phyloP scores from a whole-genome alignment of 1,284 basidiomycete species.

The Naganishia liquefaciens region DNA sequence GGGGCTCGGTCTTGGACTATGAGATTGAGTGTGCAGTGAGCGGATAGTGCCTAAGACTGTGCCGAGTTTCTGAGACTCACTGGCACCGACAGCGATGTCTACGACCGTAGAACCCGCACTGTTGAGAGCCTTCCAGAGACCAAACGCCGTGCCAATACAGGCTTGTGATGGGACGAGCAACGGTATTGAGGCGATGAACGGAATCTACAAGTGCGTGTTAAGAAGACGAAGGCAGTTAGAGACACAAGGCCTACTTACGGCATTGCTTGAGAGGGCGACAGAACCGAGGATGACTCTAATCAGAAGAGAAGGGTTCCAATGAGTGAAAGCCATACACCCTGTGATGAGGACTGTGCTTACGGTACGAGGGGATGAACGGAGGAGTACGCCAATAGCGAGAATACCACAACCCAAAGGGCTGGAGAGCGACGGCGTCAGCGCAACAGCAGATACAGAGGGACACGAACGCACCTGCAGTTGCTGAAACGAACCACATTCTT shows the following conservation, averaged over 20 bases:
- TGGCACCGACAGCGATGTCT: slow-evolving; percentile 52
- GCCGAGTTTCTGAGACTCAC: slow-evolving; percentile 32
- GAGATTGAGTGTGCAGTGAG: neutral
- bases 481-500: slow-evolving; percentile 43
- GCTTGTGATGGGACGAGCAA: slow-evolving; percentile 51
- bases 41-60: neutral
- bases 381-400: slow-evolving; percentile 52
- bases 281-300: slow-evolving; percentile 48
- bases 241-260: slow-evolving; percentile 22
- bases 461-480: slow-evolving; percentile 15
- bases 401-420: slow-evolving; percentile 52
- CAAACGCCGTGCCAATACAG: slow-evolving; percentile 55
- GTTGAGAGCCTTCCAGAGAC: slow-evolving; percentile 55
- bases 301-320: neutral
- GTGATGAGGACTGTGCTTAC: neutral
- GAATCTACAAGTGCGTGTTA: slow-evolving; percentile 36
- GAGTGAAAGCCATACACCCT: neutral
- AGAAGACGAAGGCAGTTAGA: neutral
- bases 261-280: slow-evolving; percentile 51
- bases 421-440: neutral
- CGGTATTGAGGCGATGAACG: slow-evolving; percentile 54
- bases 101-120: slow-evolving; percentile 49
- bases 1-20: slow-evolving; percentile 51
- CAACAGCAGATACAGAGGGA: neutral
- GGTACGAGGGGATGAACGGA: slow-evolving; percentile 52